A percentile compares a stretch with the other conserved stretches of the same genome.
These are phyloP conservation scores for Protomyces inouyei DNA, from an alignment of 1,139 yeast genomes.

Conservation along the genomic window DNA sequence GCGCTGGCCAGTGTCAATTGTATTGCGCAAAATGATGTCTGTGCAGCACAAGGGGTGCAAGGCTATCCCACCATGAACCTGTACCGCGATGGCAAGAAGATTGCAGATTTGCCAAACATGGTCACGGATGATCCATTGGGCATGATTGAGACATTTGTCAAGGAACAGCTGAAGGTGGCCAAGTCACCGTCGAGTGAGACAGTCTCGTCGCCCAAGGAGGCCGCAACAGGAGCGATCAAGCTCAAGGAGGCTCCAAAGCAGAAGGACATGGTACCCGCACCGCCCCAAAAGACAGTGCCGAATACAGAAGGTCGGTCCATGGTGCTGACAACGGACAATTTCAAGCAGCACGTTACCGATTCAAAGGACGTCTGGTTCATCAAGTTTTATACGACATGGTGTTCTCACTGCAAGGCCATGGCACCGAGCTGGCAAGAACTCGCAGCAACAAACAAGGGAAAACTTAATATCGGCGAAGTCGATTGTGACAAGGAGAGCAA, in stretches of 20 bases:
- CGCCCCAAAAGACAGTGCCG: neutral
- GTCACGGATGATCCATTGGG: constrained; percentile 26
- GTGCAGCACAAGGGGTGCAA: constrained; percentile 37
- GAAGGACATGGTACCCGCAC: neutral
- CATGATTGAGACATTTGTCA: constrained; percentile 1
- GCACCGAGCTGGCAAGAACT: constrained; percentile 42
- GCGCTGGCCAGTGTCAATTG: constrained; percentile 44
- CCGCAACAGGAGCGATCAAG: neutral
- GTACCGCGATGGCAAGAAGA: constrained; percentile 38
- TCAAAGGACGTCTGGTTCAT: constrained; percentile 42
- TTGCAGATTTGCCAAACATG: constrained; percentile 34
- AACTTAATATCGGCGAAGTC: constrained; percentile 43
- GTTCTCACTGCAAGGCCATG: constrained; percentile 42
- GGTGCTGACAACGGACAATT: constrained; percentile 32
- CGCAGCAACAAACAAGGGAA: constrained; percentile 38
- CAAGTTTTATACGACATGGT: constrained; percentile 43
- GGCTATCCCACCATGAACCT: constrained; percentile 41
- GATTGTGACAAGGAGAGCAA: constrained; percentile 41
- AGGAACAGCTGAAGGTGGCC: neutral
- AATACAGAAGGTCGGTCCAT: constrained; percentile 34
- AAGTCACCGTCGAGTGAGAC: neutral
- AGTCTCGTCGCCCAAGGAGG: neutral
- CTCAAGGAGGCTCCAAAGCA: neutral
- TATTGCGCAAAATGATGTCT: constrained; percentile 43
- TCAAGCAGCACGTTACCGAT: constrained; percentile 32